Conservation (phyloP, 257 asterid species). For the Nemophila menziesii region DNA sequence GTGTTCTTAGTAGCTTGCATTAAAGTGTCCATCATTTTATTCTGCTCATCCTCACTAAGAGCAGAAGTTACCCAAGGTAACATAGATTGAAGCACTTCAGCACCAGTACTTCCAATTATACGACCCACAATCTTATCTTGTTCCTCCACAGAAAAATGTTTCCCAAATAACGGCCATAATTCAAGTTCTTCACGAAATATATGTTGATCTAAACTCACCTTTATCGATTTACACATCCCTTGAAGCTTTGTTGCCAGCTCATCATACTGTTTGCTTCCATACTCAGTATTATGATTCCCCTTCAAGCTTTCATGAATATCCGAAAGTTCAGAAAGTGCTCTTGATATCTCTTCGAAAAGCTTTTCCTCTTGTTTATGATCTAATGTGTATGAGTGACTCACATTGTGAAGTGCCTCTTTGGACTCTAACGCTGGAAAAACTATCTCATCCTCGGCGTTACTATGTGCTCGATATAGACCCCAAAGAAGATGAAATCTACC, state of each 20-base stretch:
- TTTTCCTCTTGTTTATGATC: conserved; percentile 45
- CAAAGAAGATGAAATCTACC: conserved; percentile 36
- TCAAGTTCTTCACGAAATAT: conserved; percentile 41
- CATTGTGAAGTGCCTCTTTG: conserved; percentile 35
- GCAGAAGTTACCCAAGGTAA: conserved; percentile 47
- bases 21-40: conserved; percentile 36
- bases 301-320: conserved; percentile 20
- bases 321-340: conserved; percentile 28
- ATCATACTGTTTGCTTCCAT: conserved; percentile 16
- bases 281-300: conserved; percentile 3
- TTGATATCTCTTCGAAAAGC: conserved; percentile 28
- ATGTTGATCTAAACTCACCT: conserved; percentile 39
- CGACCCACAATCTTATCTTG: conserved; percentile 40
- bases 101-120: conserved; percentile 42
- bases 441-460: conserved; percentile 39
- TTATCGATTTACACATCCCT: conserved; percentile 41
- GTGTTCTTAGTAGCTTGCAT: conserved; percentile 40
- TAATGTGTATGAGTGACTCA: conserved; percentile 34
- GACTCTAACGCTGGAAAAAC: conserved; percentile 46
- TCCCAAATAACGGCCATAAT: conserved; percentile 35
- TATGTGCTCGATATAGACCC: conserved; percentile 40
- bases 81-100: conserved; percentile 46
- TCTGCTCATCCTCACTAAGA: conserved; percentile 40
- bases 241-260: conserved; percentile 38
- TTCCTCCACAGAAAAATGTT: conserved; percentile 37